Evolutionary conservation across 1,139 yeast genomes (phyloP), one percentile per base, ranked within the genome.

Genomic region (Pneumocystis wakefieldiae): DNA sequence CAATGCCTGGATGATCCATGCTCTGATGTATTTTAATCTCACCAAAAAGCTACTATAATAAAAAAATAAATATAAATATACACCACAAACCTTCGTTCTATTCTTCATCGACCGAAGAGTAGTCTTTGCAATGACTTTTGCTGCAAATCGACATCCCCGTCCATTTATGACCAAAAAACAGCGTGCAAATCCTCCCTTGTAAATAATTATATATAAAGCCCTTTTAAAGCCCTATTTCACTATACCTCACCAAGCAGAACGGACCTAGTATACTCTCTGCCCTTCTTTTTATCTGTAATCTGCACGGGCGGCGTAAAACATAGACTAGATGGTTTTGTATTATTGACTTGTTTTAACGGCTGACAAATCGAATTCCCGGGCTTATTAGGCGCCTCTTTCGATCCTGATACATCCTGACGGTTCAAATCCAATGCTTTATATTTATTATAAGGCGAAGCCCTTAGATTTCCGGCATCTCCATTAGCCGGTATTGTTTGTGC

Each of bases 81-180:
- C 4, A 57, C 15, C 2, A 19, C 8, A 59, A 68, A 87, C 79
- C 73, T 94, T 92, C 28, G 91, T 86, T 71, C 88, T 85, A 28
- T 97, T 90, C 78, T 92, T 92, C 71, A 88, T 96, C 67, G 87
- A 86, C 70, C 86, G 87, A 68, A 94, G 86, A 19, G 97, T 89
- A 0, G 91, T 91, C 75, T 92, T 94, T 62, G 99, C 98, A 59
- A 94, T 95, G 0, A 98, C 94, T 72, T 94, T 94, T 42, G 99
- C 99, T 37, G 98, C 99, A 75, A 80, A 92, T 2, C 89, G 81
- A 71, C 84, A 83, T 53, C 97, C 97, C 29, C 72, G 67, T 67
- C 82, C 79, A 67, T 91, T 86, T 73, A 89, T 96, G 80, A 94
- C 94, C 74, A 92, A 97, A 76, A 94, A 94, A 74, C 98, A 94